A percentile compares a stretch with the other conserved stretches of the same genome.
Conservation (phyloP, 139 green algal species). For the Spirogloea muscicola region DNA sequence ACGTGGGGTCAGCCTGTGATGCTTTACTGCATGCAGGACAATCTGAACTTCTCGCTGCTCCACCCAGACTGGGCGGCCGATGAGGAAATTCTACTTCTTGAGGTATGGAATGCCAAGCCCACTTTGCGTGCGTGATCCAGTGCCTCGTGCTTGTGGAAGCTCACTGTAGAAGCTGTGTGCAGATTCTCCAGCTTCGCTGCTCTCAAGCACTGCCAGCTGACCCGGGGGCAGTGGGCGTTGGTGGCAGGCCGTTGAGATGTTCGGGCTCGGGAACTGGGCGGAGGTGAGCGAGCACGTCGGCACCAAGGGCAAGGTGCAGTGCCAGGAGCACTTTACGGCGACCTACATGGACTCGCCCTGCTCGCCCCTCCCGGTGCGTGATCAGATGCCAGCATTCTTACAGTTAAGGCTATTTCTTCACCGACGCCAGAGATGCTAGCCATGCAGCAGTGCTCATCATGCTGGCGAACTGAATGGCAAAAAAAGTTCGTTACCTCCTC, state of each 20-base stretch:
- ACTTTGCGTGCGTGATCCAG: not conserved
- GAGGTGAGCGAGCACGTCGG: slow-evolving; percentile 72
- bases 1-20: too few species aligned
- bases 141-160: too few species aligned
- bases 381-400: too few species aligned
- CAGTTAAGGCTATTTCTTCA: too few species aligned
- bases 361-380: slow-evolving; percentile 9
- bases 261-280: slow-evolving; percentile 87
- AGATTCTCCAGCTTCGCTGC: too few species aligned
- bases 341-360: slow-evolving; percentile 68
- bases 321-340: slow-evolving; percentile 75
- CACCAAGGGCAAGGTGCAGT: slow-evolving; percentile 65
- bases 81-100: slow-evolving; percentile 93
- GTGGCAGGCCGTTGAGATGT: slow-evolving; percentile 70
- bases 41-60: slow-evolving; percentile 89
- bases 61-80: slow-evolving; percentile 86
- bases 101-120: slow-evolving; percentile 47
- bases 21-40: slow-evolving; percentile 70
- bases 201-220: too few species aligned
- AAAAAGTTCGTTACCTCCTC: too few species aligned
- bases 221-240: too few species aligned
- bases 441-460: too few species aligned
- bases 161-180: too few species aligned
- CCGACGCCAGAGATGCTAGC: too few species aligned
- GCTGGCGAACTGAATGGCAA: too few species aligned